Percentiles rank a stretch among this genome's conserved stretches.
phyloP scores from a whole-genome alignment of 441 rosid genomes.

The Rhodomyrtus psidioides region DNA sequence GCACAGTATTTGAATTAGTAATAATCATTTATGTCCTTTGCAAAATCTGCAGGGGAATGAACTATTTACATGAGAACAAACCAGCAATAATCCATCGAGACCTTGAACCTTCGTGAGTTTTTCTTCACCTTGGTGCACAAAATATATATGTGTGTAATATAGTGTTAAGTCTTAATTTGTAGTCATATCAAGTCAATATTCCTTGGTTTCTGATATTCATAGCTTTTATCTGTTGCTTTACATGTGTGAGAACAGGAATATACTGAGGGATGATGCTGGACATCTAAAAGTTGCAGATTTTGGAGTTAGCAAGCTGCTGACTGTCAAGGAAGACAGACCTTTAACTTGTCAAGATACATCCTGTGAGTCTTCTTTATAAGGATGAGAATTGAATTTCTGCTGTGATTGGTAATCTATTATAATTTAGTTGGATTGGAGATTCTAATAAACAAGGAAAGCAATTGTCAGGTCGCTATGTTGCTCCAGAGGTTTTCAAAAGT shows the following conservation, averaged over 20 bases:
- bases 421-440: neutral
- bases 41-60: constrained; percentile 67
- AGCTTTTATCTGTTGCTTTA: neutral
- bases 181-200: neutral
- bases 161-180: neutral
- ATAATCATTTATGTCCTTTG: neutral
- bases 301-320: constrained; percentile 87
- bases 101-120: constrained; percentile 97
- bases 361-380: constrained; percentile 39
- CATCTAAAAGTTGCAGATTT: constrained; percentile 97
- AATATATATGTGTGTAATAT: neutral
- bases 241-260: constrained; percentile 45
- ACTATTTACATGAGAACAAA: constrained; percentile 77
- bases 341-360: constrained; percentile 52
- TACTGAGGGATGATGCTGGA: constrained; percentile 88
- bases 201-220: neutral
- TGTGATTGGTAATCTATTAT: neutral
- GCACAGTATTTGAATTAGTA: neutral
- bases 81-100: constrained; percentile 94
- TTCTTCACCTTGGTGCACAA: neutral
- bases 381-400: neutral
- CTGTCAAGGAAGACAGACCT: constrained; percentile 80
- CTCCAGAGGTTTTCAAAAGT: constrained; percentile 77
- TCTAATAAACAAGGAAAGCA: constrained; percentile 5
- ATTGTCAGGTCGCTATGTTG: constrained; percentile 71